These are phyloP conservation scores for Phoma sp. DNA, from an alignment of 2,329 filamentous ascomycete genomes.

Conservation along the genomic window DNA sequence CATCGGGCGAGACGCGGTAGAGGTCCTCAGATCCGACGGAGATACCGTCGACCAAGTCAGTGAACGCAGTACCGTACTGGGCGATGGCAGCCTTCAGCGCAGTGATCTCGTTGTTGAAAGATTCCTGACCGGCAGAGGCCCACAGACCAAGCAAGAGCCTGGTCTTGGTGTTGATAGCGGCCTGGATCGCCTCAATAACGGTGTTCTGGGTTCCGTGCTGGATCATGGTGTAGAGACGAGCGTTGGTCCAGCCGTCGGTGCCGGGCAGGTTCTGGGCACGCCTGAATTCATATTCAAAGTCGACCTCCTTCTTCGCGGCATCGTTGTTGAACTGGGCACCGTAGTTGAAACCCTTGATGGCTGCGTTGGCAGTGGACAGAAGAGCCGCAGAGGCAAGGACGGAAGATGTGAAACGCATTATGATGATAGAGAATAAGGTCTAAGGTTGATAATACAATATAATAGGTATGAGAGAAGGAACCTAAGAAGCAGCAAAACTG, in stretches of 20 bases:
- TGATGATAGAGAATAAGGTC: conserved; percentile 14
- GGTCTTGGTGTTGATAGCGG: conserved; percentile 81
- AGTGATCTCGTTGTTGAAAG: conserved; percentile 73
- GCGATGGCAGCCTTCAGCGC: conserved; percentile 73
- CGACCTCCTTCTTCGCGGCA: conserved; percentile 63
- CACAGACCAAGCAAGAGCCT: conserved; percentile 82
- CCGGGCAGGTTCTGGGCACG: conserved; percentile 68
- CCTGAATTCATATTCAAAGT: conserved; percentile 75
- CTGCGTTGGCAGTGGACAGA: conserved; percentile 48
- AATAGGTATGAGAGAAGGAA: conserved; percentile 1
- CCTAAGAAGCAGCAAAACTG: not conserved
- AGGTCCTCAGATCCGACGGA: conserved; percentile 85
- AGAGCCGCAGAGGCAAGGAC: conserved; percentile 47
- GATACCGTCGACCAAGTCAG: conserved; percentile 75
- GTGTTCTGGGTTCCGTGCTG: conserved; percentile 70
- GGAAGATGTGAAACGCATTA: conserved; percentile 44
- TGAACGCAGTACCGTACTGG: conserved; percentile 71
- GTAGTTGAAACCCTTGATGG: conserved; percentile 72
- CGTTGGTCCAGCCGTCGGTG: conserved; percentile 65
- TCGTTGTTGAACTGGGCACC: conserved; percentile 67
- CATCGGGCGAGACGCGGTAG: conserved; percentile 67
- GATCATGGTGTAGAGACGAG: conserved; percentile 77
- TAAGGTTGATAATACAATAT: conserved; percentile 1
- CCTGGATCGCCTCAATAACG: conserved; percentile 74
- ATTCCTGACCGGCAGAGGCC: conserved; percentile 70